Evolutionary conservation across 176 grass and related monocot species (phyloP).

Genomic region (Raddia guianensis): DNA sequence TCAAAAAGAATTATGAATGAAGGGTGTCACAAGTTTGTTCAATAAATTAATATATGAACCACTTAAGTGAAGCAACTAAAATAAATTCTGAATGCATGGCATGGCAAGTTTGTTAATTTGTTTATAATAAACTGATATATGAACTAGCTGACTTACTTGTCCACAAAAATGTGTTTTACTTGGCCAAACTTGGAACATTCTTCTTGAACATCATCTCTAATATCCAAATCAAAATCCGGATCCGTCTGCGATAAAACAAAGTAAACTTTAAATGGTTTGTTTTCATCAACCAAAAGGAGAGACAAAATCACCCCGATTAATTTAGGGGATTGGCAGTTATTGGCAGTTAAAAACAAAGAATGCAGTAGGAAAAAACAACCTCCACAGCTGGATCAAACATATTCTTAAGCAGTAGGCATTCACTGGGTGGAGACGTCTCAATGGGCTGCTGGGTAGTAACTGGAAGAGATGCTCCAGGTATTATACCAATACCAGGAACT

Average conservation of each 20-base stretch:
- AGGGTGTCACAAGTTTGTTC: conserved; percentile 16
- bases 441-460: conserved; percentile 34
- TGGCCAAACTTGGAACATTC: conserved; percentile 78
- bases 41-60: conserved; percentile 2
- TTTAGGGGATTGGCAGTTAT: background rate
- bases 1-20: background rate
- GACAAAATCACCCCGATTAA: background rate
- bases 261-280: conserved; percentile 3
- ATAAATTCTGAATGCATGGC: background rate
- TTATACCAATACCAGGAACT: conserved; percentile 46
- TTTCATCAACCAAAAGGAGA: conserved; percentile 6
- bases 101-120: conserved; percentile 1
- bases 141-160: conserved; percentile 59
- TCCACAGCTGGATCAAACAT: conserved; percentile 93
- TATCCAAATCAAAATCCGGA: conserved; percentile 90
- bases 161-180: conserved; percentile 74
- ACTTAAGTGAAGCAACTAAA: background rate
- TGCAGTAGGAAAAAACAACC: conserved; percentile 47
- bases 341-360: background rate
- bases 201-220: conserved; percentile 76
- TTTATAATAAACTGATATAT: background rate
- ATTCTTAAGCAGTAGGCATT: conserved; percentile 94
- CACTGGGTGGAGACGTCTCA: conserved; percentile 60
- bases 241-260: conserved; percentile 60
- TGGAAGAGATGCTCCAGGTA: conserved; percentile 53